Evolutionary conservation across 495 filamentous ascomycete genomes (phyloP), one percentile per base, ranked within the genome.

Genomic region (Cenococcum geophilum): DNA sequence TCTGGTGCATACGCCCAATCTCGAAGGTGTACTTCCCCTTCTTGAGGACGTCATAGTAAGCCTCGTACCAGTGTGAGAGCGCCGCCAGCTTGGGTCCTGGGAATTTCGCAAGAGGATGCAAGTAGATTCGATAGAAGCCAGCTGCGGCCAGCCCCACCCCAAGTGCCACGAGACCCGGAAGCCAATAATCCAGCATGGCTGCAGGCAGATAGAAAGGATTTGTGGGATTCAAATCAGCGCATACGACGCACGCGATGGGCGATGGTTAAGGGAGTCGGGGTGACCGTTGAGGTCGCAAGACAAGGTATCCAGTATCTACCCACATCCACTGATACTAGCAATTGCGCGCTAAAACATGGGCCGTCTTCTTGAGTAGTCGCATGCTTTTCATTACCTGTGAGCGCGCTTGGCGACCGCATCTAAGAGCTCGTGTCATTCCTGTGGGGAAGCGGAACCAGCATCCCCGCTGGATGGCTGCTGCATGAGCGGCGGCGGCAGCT

Each of bases 61-160:
- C 37, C 22, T 59, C 56, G 45, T 59, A 59, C 37, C 37, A 50
- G 45, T 48, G 40, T n/a, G 40, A 22, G 14, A 59, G n/a, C 14
- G 56, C 56, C 37, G 56, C 56, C 32, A 59, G 37, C 56, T 59
- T 59, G 40, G 56, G 56, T 22, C 56, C 56, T 6, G 56, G 56
- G 25, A 59, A 52, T 25, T 59, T 51, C 10, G 56, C 6, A n/a
- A 59, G 22, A 11, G 56, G 56, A 59, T 47, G 45, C 27, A 59
- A 27, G 45, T 48, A 59, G 40, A 59, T 37, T 22, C 54, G 54
- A 32, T 56, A 52, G 25, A 52, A 25, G 11, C 18, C 49, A 25
- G 18, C 22, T 10, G 49, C 49, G 5, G 21, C 49, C 1, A 32
- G 25, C 20, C 6, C 49, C 20, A 52, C 49, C 49, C 12, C 20